Conservation (phyloP, 192 early-diverging fungal genomes). For the Linnemannia hyalina region DNA sequence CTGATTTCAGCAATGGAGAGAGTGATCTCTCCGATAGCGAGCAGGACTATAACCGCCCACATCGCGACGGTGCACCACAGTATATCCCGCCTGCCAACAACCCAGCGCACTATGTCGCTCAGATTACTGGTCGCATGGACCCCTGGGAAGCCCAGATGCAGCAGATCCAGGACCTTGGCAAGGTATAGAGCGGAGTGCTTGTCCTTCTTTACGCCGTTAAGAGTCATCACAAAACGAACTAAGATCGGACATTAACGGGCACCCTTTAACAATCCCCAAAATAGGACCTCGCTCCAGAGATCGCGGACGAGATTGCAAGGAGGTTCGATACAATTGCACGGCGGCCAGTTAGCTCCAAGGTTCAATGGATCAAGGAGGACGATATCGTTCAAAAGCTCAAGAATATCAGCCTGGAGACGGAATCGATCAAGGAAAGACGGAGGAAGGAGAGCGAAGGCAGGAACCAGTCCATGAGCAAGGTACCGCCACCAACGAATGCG, state of each 20-base stretch:
- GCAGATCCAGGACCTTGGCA: slow-evolving; percentile 36
- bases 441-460: slow-evolving; percentile 27
- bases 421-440: slow-evolving; percentile 35
- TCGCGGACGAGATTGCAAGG: slow-evolving; percentile 26
- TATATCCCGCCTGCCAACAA: neutral
- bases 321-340: slow-evolving; percentile 15
- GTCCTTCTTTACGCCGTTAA: no score
- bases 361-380: neutral
- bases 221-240: no score
- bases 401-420: slow-evolving; percentile 20
- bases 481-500: neutral
- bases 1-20: slow-evolving; percentile 1
- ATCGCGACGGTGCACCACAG: neutral
- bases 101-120: slow-evolving; percentile 42
- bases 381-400: slow-evolving; percentile 31
- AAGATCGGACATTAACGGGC: no score
- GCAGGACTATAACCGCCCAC: slow-evolving; percentile 5
- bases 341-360: neutral
- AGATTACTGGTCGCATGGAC: slow-evolving; percentile 47
- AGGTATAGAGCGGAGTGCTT: slow-evolving; percentile 2
- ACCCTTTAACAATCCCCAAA: no score
- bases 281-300: slow-evolving; percentile 14
- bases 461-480: slow-evolving; percentile 28
- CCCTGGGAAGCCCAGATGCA: slow-evolving; percentile 40
- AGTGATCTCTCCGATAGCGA: slow-evolving; percentile 15